Evolutionary conservation across 192 early-diverging fungal genomes (phyloP).

Genomic region (Neocallimastix lanati): DNA sequence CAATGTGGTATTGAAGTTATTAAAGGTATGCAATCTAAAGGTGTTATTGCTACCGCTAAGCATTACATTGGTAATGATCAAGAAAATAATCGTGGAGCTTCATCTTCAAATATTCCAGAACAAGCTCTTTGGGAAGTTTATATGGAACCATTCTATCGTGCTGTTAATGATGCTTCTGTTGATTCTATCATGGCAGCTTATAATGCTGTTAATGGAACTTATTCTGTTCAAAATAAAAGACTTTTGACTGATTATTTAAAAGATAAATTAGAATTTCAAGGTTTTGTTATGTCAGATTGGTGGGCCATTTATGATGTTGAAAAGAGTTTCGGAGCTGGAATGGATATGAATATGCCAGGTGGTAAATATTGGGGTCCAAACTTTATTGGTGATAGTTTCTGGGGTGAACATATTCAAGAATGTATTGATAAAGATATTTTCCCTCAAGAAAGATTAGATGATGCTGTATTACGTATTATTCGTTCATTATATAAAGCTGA

Average conservation of each 20-base stretch:
- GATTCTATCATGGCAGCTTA: slow-evolving; percentile 41
- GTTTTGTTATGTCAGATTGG: slow-evolving; percentile 48
- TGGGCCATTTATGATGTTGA: slow-evolving; percentile 14
- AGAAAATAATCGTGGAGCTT: slow-evolving; percentile 14
- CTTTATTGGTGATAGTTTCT: background rate
- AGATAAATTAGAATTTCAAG: slow-evolving; percentile 31
- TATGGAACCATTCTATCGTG: slow-evolving; percentile 29
- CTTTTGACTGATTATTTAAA: slow-evolving; percentile 24
- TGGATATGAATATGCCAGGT: slow-evolving; percentile 23
- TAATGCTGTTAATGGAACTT: slow-evolving; percentile 29
- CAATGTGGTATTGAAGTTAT: slow-evolving; percentile 5
- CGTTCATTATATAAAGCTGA: slow-evolving; percentile 17
- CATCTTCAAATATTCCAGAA: slow-evolving; percentile 17
- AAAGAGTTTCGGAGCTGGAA: slow-evolving; percentile 12
- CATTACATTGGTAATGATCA: slow-evolving; percentile 28
- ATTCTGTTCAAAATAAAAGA: slow-evolving; percentile 27
- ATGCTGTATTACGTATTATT: slow-evolving; percentile 24
- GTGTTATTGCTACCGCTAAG: slow-evolving; percentile 33
- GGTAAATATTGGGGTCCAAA: background rate
- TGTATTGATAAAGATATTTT: background rate
- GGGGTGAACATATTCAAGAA: slow-evolving; percentile 6
- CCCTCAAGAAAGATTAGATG: slow-evolving; percentile 14
- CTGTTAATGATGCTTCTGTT: slow-evolving; percentile 22
- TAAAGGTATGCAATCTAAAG: slow-evolving; percentile 18
- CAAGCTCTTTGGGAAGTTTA: slow-evolving; percentile 39